Evolutionary conservation across 2,329 filamentous ascomycete genomes (phyloP), one percentile per base, ranked within the genome.

Genomic region (Xylogone sp.): DNA sequence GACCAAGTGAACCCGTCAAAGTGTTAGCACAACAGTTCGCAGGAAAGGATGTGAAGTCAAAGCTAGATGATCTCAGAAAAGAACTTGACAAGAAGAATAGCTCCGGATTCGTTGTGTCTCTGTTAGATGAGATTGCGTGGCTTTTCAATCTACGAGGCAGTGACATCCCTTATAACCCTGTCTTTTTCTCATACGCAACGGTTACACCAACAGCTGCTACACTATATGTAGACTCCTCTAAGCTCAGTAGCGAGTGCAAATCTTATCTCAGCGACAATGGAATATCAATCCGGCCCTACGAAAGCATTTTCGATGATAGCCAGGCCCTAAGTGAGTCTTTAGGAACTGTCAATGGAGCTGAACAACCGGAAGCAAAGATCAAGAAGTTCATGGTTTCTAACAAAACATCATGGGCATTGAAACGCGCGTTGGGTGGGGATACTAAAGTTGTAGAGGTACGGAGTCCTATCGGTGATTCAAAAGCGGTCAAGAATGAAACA

Each of bases 41-140:
- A 2, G 94, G 94, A 43, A 96, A 94, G 69, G 79, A 84, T 50
- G 90, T 90, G 60, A 79, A 86, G 60, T 81, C 87, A 44, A 99
- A 99, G 71, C 81, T 99, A 8, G 77, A 82, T 21, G 91, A 96
- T 44, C 73, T 99, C 51, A 84, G 92, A n/a, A 92, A 93, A 67
- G 92, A 97, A 61, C 75, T 99, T 16, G 85, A 89, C 55, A 96
- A 94, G 76, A 95, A 89, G 73, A 94, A 94, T 66, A 87, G 85
- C 5, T 81, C 86, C 18, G 93, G 90, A 1, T 90, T 97, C 60
- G 84, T 97, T 46, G 83, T 97, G 44, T 97, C 92, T 5, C 92
- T 95, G 85, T 82, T 99, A 43, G 94, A 99, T 64, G 94, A 99
- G 70, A 84, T 97, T 62, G 94, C 94, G 10, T 99, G 94, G 94